Conservation (phyloP, 2,329 filamentous ascomycete species). For the Cladosporium halotolerans region DNA sequence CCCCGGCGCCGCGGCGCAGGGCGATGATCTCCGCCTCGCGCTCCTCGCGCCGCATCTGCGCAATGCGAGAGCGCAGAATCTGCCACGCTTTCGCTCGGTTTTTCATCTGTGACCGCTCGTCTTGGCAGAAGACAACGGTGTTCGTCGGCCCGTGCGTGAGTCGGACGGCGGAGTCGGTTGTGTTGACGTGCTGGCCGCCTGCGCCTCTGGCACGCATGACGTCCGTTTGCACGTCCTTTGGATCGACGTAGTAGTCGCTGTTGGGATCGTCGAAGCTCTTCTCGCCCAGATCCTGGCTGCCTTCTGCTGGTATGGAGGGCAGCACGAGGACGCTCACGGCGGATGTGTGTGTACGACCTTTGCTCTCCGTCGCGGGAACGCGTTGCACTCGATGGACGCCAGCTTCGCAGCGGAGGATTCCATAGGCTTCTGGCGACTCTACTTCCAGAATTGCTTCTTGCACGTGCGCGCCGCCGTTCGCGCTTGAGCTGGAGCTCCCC, state of each 20-base stretch:
- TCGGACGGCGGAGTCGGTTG: slow-evolving; percentile 90
- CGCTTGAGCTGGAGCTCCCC: slow-evolving; percentile 43
- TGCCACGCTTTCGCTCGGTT: slow-evolving; percentile 87
- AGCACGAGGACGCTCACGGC: slow-evolving; percentile 89
- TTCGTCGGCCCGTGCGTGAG: slow-evolving; percentile 86
- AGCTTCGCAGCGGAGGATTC: slow-evolving; percentile 74
- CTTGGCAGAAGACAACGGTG: slow-evolving; percentile 85
- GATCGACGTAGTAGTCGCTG: slow-evolving; percentile 86
- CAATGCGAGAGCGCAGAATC: slow-evolving; percentile 73
- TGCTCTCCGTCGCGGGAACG: slow-evolving; percentile 83
- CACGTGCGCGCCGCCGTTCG: slow-evolving; percentile 60
- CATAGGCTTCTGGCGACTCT: slow-evolving; percentile 70
- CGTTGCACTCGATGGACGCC: slow-evolving; percentile 94
- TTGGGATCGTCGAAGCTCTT: slow-evolving; percentile 70
- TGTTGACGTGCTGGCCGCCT: slow-evolving; percentile 97
- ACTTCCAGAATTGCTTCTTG: slow-evolving; percentile 86
- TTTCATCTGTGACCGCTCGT: slow-evolving; percentile 79
- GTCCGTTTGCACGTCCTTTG: slow-evolving; percentile 74
- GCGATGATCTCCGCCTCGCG: slow-evolving; percentile 72
- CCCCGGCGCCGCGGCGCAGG: slow-evolving; percentile 70
- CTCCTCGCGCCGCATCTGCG: slow-evolving; percentile 71
- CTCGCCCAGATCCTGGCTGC: slow-evolving; percentile 44
- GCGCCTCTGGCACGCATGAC: slow-evolving; percentile 89
- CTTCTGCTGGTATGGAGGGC: slow-evolving; percentile 65
- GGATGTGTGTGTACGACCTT: slow-evolving; percentile 87